A percentile compares a stretch with the other conserved stretches of the same genome.
Conservation (phyloP, 2,329 filamentous ascomycete species). For the Verruconis gallopava region DNA sequence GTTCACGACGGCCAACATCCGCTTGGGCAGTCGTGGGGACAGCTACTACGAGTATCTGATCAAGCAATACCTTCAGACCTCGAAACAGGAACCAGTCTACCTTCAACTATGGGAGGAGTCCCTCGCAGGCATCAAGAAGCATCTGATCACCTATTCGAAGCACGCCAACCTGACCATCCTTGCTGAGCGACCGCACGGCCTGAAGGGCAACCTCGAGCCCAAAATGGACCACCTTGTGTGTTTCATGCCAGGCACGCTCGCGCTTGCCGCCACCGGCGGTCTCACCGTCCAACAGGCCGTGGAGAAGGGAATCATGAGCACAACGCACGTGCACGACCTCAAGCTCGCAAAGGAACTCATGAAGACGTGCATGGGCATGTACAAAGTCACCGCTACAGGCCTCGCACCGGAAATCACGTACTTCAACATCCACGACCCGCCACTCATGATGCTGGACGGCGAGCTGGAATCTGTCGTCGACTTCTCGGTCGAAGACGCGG, state of each 20-base stretch:
- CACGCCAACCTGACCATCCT: slow-evolving; percentile 75
- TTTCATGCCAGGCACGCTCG: slow-evolving; percentile 94
- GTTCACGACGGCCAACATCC: slow-evolving; percentile 76
- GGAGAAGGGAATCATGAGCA: slow-evolving; percentile 56
- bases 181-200: slow-evolving; percentile 67
- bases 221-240: slow-evolving; percentile 99
- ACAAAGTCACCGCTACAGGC: slow-evolving; percentile 77
- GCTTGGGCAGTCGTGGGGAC: slow-evolving; percentile 84
- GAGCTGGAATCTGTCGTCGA: slow-evolving; percentile 22
- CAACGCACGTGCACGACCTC: slow-evolving; percentile 76
- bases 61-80: slow-evolving; percentile 95
- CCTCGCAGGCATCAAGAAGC: slow-evolving; percentile 72
- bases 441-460: slow-evolving; percentile 46
- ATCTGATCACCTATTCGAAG: slow-evolving; percentile 80
- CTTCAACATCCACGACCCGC: slow-evolving; percentile 63
- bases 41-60: slow-evolving; percentile 99
- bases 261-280: slow-evolving; percentile 73
- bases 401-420: slow-evolving; percentile 92
- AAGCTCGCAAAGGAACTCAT: slow-evolving; percentile 76
- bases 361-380: slow-evolving; percentile 98
- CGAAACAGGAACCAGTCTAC: slow-evolving; percentile 73
- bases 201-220: slow-evolving; percentile 52
- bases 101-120: slow-evolving; percentile 87
- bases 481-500: slow-evolving; percentile 35
- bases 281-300: slow-evolving; percentile 61